Conservation (phyloP, 2,329 filamentous ascomycete species). For the Cryphonectria radicalis region DNA sequence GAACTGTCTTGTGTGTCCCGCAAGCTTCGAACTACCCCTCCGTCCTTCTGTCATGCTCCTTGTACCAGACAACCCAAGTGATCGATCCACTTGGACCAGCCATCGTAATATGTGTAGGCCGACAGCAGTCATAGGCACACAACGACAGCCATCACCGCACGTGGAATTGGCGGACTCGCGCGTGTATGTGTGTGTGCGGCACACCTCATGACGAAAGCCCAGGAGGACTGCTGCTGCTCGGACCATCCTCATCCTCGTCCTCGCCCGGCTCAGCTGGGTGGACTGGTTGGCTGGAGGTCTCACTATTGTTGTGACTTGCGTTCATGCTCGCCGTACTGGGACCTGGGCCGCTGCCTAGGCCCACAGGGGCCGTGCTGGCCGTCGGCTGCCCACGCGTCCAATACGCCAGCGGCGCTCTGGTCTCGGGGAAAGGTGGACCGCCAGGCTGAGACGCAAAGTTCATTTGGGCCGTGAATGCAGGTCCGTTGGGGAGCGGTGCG, state of each 20-base stretch:
- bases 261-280: background rate
- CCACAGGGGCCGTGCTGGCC: slow-evolving; percentile 25
- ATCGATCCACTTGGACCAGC: background rate
- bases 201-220: background rate
- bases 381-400: slow-evolving; percentile 13
- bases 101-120: background rate
- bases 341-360: slow-evolving; percentile 10
- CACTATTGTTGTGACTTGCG: background rate
- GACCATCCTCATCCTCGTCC: slow-evolving; percentile 16
- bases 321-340: slow-evolving; percentile 11
- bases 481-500: slow-evolving; percentile 7
- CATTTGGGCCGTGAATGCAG: background rate
- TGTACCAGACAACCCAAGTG: background rate
- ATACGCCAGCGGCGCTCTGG: slow-evolving; percentile 27
- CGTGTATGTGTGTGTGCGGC: background rate
- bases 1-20: background rate
- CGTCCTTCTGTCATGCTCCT: background rate
- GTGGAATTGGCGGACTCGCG: background rate
- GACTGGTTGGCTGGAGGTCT: background rate
- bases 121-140: background rate
- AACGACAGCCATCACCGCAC: background rate
- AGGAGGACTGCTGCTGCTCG: slow-evolving; percentile 28
- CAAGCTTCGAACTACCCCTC: background rate
- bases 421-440: slow-evolving; percentile 7
- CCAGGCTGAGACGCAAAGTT: background rate